Percentiles rank a stretch among this genome's conserved stretches.
phyloP scores from a whole-genome alignment of 371 early-diverging fungal genomes.

The Gilbertella persicaria region DNA sequence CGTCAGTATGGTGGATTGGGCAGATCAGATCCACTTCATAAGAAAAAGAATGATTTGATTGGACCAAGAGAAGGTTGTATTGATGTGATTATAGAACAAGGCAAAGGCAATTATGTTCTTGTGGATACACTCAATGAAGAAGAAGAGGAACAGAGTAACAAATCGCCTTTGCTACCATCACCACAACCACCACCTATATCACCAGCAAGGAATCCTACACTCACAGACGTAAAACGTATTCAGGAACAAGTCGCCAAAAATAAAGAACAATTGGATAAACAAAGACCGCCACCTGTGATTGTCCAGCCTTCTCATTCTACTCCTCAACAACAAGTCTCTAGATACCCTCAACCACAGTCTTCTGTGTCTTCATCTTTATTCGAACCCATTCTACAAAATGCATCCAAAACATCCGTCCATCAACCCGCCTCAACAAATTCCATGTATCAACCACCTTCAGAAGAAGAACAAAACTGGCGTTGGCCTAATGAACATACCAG shows the following conservation, averaged over 20 bases:
- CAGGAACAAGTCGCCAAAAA: neutral
- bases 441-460: neutral
- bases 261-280: neutral
- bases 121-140: slow-evolving; percentile 21
- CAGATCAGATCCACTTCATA: neutral
- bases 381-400: no score
- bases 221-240: slow-evolving; percentile 6
- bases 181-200: neutral
- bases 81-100: slow-evolving; percentile 50
- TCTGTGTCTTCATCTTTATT: slow-evolving; percentile 10
- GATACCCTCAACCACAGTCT: slow-evolving; percentile 19
- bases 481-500: slow-evolving; percentile 14
- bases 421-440: neutral
- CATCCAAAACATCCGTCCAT: neutral
- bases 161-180: neutral
- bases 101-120: slow-evolving; percentile 50
- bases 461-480: slow-evolving; percentile 10
- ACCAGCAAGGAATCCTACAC: slow-evolving; percentile 17
- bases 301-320: slow-evolving; percentile 12
- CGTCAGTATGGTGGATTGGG: slow-evolving; percentile 7
- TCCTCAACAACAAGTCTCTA: neutral
- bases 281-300: neutral
- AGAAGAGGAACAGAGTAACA: no score
- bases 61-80: slow-evolving; percentile 46
- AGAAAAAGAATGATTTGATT: neutral